Conservation (phyloP, 2,329 filamentous ascomycete species). For the Botrytis fabae region DNA sequence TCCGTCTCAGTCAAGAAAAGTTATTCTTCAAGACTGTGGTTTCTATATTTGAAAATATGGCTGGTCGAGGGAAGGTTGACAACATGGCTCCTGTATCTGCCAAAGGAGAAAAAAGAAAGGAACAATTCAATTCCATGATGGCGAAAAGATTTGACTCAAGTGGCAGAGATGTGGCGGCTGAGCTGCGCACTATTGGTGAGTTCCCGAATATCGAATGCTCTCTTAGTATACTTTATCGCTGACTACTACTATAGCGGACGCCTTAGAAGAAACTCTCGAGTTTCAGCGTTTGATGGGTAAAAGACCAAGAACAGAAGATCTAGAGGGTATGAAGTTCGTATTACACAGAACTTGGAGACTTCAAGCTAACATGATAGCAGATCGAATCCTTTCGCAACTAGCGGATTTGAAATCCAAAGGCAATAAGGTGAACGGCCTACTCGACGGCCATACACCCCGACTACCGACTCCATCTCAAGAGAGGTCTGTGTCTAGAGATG, state of each 20-base stretch:
- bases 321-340: background rate
- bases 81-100: background rate
- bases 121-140: slow-evolving; percentile 11
- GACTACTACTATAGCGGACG: background rate
- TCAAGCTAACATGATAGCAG: background rate
- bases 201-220: background rate
- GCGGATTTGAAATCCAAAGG: background rate
- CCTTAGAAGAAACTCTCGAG: slow-evolving; percentile 7
- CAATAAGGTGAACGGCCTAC: background rate
- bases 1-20: background rate
- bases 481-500: slow-evolving; percentile 5
- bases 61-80: background rate
- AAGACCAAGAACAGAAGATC: background rate
- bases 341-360: background rate
- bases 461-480: background rate
- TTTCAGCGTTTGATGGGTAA: slow-evolving; percentile 11
- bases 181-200: slow-evolving; percentile 16
- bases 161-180: slow-evolving; percentile 4
- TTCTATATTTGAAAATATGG: background rate
- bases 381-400: background rate
- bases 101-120: slow-evolving; percentile 10
- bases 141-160: background rate
- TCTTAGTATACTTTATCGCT: background rate
- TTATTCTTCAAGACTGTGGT: background rate
- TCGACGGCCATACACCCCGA: background rate